phyloP scores from a whole-genome alignment of 2,329 filamentous ascomycete species.

The Paraphoma chrysanthemicola region DNA sequence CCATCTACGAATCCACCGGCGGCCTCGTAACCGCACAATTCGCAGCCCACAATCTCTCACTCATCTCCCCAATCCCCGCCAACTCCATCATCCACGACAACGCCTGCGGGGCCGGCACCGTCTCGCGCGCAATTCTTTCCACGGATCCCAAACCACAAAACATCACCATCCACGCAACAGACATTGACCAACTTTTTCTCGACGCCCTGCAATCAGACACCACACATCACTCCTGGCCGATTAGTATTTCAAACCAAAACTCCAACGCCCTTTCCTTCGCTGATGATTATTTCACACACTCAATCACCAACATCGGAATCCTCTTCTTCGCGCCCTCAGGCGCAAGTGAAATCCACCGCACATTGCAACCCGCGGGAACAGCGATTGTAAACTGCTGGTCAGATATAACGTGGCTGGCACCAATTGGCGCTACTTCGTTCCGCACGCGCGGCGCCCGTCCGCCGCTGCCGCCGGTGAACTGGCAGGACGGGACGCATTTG shows the following conservation, averaged over 20 bases:
- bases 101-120: constrained; percentile 40
- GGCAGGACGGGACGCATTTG: constrained; percentile 36
- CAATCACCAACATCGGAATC: constrained; percentile 51
- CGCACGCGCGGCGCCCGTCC: constrained; percentile 25
- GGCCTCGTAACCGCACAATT: constrained; percentile 35
- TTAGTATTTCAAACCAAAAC: constrained; percentile 25
- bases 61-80: constrained; percentile 31
- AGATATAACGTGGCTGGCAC: constrained; percentile 31
- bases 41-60: constrained; percentile 33
- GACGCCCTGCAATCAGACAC: constrained; percentile 19
- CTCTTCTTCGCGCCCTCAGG: constrained; percentile 46
- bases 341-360: constrained; percentile 48
- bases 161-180: constrained; percentile 39
- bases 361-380: constrained; percentile 45
- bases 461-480: constrained; percentile 25
- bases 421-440: constrained; percentile 22
- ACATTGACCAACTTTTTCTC: constrained; percentile 38
- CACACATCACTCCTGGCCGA: constrained; percentile 27
- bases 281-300: constrained; percentile 47
- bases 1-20: constrained; percentile 38
- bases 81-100: constrained; percentile 45
- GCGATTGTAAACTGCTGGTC: constrained; percentile 50
- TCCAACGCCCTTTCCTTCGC: constrained; percentile 24
- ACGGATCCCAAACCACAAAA: constrained; percentile 1
- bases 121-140: constrained; percentile 31